phyloP scores from a whole-genome alignment of 495 filamentous ascomycete species.

The Penicillium crystallinum region DNA sequence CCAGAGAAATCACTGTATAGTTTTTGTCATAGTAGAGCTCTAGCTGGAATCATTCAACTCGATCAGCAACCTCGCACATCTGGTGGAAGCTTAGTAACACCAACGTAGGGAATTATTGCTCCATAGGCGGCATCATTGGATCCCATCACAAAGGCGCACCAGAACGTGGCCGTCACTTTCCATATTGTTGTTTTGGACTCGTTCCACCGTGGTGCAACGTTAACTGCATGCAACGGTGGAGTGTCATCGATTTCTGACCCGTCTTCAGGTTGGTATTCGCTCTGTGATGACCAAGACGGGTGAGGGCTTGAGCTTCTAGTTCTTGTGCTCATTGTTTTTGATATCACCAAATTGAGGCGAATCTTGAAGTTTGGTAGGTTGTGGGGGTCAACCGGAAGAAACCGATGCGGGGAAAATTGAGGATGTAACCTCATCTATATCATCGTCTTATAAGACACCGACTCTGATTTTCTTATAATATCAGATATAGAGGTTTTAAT shows the following conservation, averaged over 20 bases:
- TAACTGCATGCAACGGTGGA: slow-evolving; percentile 15
- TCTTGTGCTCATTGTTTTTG: background rate
- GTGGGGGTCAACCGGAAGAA: background rate
- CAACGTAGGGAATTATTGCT: slow-evolving; percentile 46
- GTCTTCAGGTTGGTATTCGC: background rate
- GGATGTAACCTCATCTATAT: slow-evolving; percentile 4
- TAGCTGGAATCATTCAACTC: slow-evolving; percentile 30
- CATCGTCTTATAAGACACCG: too few relatives aligned
- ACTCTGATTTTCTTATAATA: background rate
- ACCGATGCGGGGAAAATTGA: slow-evolving; percentile 1
- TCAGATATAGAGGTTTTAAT: background rate
- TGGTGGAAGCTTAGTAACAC: background rate
- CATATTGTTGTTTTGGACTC: slow-evolving; percentile 21
- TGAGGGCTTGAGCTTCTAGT: background rate
- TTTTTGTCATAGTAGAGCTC: slow-evolving; percentile 50
- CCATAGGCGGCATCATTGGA: slow-evolving; percentile 72
- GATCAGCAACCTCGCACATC: background rate
- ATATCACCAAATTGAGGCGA: background rate
- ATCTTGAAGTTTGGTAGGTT: background rate
- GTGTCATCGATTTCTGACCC: slow-evolving; percentile 1
- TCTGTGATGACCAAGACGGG: background rate
- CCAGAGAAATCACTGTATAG: slow-evolving; percentile 51
- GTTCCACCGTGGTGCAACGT: slow-evolving; percentile 19
- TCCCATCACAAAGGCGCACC: slow-evolving; percentile 55
- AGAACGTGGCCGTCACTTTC: slow-evolving; percentile 17